Conservation (phyloP, 305 asterid genomes). For the Rubia peregrina region DNA sequence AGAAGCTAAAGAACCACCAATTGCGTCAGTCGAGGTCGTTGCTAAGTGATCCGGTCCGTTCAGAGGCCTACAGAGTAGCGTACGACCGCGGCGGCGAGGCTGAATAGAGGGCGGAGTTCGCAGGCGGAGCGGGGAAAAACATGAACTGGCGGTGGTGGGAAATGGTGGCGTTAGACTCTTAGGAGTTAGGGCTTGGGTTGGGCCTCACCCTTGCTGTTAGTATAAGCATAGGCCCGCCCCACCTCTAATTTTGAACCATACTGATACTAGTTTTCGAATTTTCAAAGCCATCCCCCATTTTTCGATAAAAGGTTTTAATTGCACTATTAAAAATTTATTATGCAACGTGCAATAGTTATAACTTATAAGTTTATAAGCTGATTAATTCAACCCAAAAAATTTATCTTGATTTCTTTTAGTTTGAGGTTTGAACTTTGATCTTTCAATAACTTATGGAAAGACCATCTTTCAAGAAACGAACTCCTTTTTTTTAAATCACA, state of each 20-base stretch:
- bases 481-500: no score
- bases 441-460: no score
- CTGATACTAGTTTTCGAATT: neutral
- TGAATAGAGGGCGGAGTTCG: neutral
- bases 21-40: neutral
- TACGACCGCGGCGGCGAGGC: neutral
- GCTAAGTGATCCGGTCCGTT: neutral
- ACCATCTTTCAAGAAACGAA: no score
- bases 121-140: conserved; percentile 4
- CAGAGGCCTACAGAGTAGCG: conserved; percentile 6
- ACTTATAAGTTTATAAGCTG: no score
- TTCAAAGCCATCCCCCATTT: neutral
- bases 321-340: no score
- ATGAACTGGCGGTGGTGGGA: conserved; percentile 12
- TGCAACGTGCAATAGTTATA: no score
- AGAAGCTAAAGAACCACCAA: conserved; percentile 2
- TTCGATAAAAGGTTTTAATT: no score
- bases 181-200: conserved; percentile 20
- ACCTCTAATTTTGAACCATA: neutral
- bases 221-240: conserved; percentile 4
- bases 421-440: no score
- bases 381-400: no score
- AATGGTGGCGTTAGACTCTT: conserved; percentile 1
- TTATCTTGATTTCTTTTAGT: no score
- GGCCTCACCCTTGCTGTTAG: conserved; percentile 7